These are phyloP conservation scores for Xylaria bambusicola DNA, from an alignment of 495 filamentous ascomycete genomes.

Conservation along the genomic window DNA sequence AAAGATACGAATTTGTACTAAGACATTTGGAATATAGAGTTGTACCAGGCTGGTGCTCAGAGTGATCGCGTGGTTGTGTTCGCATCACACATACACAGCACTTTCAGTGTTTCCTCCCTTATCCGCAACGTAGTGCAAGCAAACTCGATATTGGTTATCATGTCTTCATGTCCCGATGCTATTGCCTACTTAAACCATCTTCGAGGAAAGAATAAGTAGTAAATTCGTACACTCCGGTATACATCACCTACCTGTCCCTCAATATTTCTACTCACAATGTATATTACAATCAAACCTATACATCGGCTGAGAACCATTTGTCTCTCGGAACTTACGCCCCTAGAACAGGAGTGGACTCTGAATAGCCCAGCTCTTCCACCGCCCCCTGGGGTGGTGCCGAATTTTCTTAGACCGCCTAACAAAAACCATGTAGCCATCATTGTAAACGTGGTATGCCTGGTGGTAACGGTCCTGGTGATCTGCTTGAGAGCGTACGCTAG, in stretches of 20 bases:
- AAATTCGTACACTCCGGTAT: too few species aligned
- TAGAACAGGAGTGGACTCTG: background rate
- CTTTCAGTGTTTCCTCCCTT: background rate
- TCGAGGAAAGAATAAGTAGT: too few species aligned
- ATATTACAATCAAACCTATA: too few species aligned
- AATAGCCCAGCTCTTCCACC: constrained; percentile 20
- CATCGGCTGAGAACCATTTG: too few species aligned
- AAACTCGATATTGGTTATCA: background rate
- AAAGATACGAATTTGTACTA: too few species aligned
- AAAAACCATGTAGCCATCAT: constrained; percentile 15
- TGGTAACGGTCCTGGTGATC: background rate
- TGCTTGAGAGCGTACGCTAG: constrained; percentile 8
- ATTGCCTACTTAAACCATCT: too few species aligned
- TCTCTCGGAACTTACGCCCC: background rate
- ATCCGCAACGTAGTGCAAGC: background rate
- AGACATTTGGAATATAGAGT: too few species aligned
- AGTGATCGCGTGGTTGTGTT: background rate
- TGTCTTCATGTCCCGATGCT: too few species aligned
- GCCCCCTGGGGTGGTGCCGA: constrained; percentile 19
- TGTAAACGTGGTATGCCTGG: constrained; percentile 7
- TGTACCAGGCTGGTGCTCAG: background rate
- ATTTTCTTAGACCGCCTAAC: constrained; percentile 23
- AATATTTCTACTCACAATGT: too few species aligned
- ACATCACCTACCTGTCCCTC: too few species aligned
- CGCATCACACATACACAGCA: background rate